Percentiles rank a stretch among this genome's conserved stretches.
These are phyloP conservation scores for Aleurites moluccanus DNA, from an alignment of 441 rosid genomes.

Conservation along the genomic window DNA sequence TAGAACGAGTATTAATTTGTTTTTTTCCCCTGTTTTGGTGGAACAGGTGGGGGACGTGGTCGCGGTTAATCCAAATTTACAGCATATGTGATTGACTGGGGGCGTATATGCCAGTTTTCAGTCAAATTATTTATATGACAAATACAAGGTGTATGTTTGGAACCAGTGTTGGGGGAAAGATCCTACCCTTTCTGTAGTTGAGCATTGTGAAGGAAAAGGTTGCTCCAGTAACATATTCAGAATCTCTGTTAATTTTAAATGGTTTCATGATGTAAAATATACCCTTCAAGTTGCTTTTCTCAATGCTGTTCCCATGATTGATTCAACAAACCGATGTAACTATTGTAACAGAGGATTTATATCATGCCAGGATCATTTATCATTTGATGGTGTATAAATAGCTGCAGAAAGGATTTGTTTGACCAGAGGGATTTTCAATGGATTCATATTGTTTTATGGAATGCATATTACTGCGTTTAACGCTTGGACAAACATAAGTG, in stretches of 20 bases:
- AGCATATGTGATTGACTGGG: background rate
- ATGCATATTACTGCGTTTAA: too few relatives aligned
- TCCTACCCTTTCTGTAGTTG: background rate
- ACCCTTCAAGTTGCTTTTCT: background rate
- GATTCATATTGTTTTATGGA: background rate
- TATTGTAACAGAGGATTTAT: background rate
- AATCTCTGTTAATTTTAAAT: background rate
- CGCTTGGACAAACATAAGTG: too few relatives aligned
- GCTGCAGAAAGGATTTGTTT: background rate
- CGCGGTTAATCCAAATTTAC: background rate
- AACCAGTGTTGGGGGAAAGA: background rate
- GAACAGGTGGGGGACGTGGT: conserved; percentile 10
- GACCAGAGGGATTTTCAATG: background rate
- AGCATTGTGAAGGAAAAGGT: conserved; percentile 3
- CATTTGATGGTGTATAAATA: background rate
- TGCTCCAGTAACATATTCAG: background rate
- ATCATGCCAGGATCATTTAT: background rate
- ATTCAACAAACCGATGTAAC: background rate
- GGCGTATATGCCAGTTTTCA: background rate
- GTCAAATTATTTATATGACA: background rate
- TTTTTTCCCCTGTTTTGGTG: background rate
- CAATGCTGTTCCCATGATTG: background rate
- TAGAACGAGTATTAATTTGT: background rate
- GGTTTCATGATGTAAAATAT: background rate
- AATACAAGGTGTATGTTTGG: background rate